Conservation (phyloP, 1,139 yeast species). For the Candida sanyaensis region DNA sequence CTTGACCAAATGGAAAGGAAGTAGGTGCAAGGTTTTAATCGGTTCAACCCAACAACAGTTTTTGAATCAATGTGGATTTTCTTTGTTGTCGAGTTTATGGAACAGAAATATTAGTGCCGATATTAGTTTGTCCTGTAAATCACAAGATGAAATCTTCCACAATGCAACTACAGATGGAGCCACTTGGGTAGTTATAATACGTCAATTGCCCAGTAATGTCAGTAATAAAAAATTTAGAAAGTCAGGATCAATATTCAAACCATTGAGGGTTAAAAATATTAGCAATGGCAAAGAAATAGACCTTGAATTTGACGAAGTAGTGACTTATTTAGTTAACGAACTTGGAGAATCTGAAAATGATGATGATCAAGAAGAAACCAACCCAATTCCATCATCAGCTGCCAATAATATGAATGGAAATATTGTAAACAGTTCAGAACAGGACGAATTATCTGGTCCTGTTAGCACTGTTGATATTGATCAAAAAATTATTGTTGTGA, state of each 20-base stretch:
- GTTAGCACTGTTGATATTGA: constrained; percentile 41
- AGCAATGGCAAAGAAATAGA: constrained; percentile 65
- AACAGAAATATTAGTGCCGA: constrained; percentile 71
- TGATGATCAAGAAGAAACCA: constrained; percentile 12
- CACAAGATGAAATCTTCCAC: constrained; percentile 66
- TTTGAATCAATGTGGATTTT: constrained; percentile 61
- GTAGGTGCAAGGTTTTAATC: constrained; percentile 78
- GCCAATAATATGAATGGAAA: neutral
- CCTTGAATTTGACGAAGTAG: constrained; percentile 65
- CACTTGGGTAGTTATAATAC: constrained; percentile 72
- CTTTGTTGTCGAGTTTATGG: constrained; percentile 70
- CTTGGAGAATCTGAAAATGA: constrained; percentile 26
- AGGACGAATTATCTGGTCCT: constrained; percentile 23
- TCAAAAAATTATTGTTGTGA: constrained; percentile 63
- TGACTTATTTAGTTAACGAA: constrained; percentile 49
- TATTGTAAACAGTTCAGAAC: constrained; percentile 4
- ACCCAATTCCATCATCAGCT: constrained; percentile 20
- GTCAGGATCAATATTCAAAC: constrained; percentile 52
- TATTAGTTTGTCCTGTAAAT: constrained; percentile 46
- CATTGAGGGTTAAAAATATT: constrained; percentile 69
- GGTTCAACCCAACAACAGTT: constrained; percentile 60
- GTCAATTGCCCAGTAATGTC: constrained; percentile 60
- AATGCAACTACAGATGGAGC: constrained; percentile 71
- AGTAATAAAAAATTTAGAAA: constrained; percentile 15
- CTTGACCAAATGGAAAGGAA: constrained; percentile 30